Conservation (phyloP, 2,329 filamentous ascomycete genomes). For the Nothomitra cinnamomea region DNA sequence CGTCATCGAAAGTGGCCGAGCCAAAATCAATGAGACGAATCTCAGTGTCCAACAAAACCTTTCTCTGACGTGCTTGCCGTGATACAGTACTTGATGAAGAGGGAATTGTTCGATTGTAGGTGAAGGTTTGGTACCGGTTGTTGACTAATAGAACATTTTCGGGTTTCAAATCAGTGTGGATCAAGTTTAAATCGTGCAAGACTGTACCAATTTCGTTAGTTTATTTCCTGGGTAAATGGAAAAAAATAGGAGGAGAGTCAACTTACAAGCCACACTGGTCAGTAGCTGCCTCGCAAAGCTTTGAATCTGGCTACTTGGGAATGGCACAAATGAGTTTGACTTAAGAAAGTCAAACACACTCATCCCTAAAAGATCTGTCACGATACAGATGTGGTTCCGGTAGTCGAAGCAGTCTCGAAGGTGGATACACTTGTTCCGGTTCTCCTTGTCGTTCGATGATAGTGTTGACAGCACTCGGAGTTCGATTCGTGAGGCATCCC, state of each 20-base stretch:
- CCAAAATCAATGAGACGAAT: conserved; percentile 53
- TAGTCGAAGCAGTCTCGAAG: conserved; percentile 94
- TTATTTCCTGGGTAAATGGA: neutral
- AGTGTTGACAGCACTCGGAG: conserved; percentile 82
- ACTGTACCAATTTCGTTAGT: conserved; percentile 32
- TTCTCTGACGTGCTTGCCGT: conserved; percentile 41
- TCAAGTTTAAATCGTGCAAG: conserved; percentile 89
- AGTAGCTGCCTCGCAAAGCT: conserved; percentile 90
- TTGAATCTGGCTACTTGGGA: conserved; percentile 96
- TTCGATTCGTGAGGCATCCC: conserved; percentile 89
- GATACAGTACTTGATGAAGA: conserved; percentile 42
- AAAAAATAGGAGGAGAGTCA: neutral
- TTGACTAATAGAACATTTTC: conserved; percentile 51
- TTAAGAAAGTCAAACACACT: conserved; percentile 98
- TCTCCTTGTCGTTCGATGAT: conserved; percentile 76
- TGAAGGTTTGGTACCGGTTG: conserved; percentile 49
- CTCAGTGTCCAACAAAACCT: conserved; percentile 46
- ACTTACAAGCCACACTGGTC: conserved; percentile 94
- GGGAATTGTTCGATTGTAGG: conserved; percentile 49
- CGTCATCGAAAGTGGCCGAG: conserved; percentile 49
- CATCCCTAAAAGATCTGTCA: conserved; percentile 65
- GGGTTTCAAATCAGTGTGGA: conserved; percentile 67
- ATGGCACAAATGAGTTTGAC: conserved; percentile 85
- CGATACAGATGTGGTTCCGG: conserved; percentile 85
- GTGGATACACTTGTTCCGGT: conserved; percentile 93